A percentile compares a stretch with the other conserved stretches of the same genome.
Evolutionary conservation across 352 stramenopile species (phyloP).

Genomic region (Sclerospora graminicola): DNA sequence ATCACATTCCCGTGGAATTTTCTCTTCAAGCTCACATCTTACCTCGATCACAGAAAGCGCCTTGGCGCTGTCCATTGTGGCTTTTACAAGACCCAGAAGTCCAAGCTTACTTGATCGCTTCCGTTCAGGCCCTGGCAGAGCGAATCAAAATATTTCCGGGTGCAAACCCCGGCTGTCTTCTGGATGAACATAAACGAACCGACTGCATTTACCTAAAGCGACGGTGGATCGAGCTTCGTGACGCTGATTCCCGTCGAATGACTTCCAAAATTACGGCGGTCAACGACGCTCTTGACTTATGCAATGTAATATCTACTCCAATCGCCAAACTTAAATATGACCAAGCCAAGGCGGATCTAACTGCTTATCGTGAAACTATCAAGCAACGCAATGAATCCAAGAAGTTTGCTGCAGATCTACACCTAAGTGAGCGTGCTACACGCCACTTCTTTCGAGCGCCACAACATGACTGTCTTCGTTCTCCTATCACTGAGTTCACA

Average conservation of each 20-base stretch:
- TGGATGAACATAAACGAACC: constrained; percentile 10
- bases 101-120: not conserved
- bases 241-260: not conserved
- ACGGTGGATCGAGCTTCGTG: constrained; percentile 2
- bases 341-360: not conserved
- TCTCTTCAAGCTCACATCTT: not conserved
- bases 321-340: not conserved
- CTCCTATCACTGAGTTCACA: not conserved
- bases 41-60: not conserved
- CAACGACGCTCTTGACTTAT: constrained; percentile 6
- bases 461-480: constrained; percentile 4
- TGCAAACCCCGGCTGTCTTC: constrained; percentile 6
- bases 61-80: constrained; percentile 4
- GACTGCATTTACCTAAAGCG: constrained; percentile 8
- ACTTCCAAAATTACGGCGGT: not conserved
- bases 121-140: not conserved
- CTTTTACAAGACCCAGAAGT: not conserved
- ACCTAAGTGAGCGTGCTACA: constrained; percentile 4
- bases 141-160: constrained; percentile 4
- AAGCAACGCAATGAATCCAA: constrained; percentile 6
- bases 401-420: constrained; percentile 9
- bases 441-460: constrained; percentile 4
- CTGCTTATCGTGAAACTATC: not conserved
- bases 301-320: not conserved
- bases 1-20: constrained; percentile 6